Evolutionary conservation across 73 alveolate species (phyloP).

Genomic region (Tetrahymena elliotti): DNA sequence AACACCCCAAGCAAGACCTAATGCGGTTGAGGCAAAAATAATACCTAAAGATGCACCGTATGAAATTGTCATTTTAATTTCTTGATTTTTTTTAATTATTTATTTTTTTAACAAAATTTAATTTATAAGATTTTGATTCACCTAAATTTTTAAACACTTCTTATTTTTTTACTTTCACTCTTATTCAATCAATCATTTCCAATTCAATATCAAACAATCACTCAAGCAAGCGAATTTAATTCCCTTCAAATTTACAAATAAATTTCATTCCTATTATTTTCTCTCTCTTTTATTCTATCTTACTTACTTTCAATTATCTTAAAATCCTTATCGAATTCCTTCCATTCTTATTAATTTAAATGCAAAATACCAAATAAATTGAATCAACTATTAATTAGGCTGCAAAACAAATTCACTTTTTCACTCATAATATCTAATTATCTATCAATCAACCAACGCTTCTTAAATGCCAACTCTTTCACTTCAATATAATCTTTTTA

Average conservation of each 20-base stretch:
- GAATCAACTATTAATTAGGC: too few relatives aligned
- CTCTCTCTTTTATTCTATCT: neutral
- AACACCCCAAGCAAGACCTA: slow-evolving; percentile 27
- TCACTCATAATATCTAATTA: too few relatives aligned
- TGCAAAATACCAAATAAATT: neutral
- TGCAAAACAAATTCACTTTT: too few relatives aligned
- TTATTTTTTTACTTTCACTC: neutral
- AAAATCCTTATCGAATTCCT: neutral
- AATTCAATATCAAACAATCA: neutral
- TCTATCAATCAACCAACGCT: too few relatives aligned
- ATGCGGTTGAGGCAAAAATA: neutral
- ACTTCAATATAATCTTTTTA: too few relatives aligned
- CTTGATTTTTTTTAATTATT: neutral
- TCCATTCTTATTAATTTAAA: neutral
- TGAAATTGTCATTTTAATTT: neutral
- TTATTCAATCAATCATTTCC: neutral
- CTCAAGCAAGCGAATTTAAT: neutral
- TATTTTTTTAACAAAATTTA: neutral
- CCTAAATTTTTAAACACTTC: neutral
- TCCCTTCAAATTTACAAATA: too few relatives aligned
- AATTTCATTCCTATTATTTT: neutral
- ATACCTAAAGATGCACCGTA: slow-evolving; percentile 23
- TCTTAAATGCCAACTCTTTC: too few relatives aligned
- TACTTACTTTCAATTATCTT: neutral
- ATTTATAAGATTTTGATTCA: neutral